Conservation (phyloP, 1,284 basidiomycete species). For the Caloboletus inedulis region DNA sequence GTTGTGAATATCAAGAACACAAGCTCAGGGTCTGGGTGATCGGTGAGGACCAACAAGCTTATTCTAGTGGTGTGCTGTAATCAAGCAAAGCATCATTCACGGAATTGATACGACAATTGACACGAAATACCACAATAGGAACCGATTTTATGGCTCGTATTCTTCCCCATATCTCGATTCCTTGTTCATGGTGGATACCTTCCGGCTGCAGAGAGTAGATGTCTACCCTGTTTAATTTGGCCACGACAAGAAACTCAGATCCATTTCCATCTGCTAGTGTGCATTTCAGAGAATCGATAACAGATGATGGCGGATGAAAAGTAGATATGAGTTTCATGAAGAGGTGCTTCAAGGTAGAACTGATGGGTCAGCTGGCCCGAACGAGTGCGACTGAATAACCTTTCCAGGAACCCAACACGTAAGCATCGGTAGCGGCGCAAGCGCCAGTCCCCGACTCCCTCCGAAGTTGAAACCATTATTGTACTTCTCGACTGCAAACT, state of each 20-base stretch:
- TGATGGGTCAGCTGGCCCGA: too few species aligned
- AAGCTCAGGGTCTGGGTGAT: constrained; percentile 70
- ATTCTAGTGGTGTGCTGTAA: constrained; percentile 44
- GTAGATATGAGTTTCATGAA: constrained; percentile 68
- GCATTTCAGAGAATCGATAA: constrained; percentile 61
- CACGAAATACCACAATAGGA: constrained; percentile 45
- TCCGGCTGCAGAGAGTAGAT: constrained; percentile 59
- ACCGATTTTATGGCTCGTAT: constrained; percentile 54
- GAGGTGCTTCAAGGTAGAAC: neutral
- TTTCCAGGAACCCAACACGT: too few species aligned
- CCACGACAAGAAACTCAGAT: constrained; percentile 63
- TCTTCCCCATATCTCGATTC: constrained; percentile 63
- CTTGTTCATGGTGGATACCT: constrained; percentile 56
- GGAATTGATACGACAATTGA: neutral
- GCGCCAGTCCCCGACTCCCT: too few species aligned
- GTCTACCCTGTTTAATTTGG: constrained; percentile 60
- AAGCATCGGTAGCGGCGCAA: too few species aligned
- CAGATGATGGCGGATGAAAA: constrained; percentile 64
- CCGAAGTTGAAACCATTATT: too few species aligned
- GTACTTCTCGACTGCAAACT: too few species aligned
- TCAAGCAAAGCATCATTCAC: constrained; percentile 7
- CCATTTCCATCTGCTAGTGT: constrained; percentile 44
- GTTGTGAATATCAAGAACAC: constrained; percentile 54
- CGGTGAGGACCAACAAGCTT: constrained; percentile 60
- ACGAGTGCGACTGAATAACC: too few species aligned